Evolutionary conservation across 352 stramenopile genomes (phyloP), one percentile per base, ranked within the genome.

Genomic region (Phytophthora parvispora): DNA sequence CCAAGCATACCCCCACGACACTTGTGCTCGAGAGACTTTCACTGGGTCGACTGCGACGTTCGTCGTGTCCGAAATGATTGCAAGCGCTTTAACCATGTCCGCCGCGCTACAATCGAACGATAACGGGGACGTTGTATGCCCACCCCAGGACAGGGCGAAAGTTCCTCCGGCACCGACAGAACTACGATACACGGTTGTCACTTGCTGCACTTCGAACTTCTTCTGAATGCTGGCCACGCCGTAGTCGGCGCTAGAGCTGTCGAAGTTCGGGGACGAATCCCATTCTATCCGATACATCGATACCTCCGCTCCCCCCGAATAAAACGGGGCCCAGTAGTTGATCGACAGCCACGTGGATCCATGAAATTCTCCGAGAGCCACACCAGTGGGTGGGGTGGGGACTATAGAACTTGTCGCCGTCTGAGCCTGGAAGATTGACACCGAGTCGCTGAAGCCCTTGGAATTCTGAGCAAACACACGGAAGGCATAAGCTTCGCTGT

Each of bases 221-320:
- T 98, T 93, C 65, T 96, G 80, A 15, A 99, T 89, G 32, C 84
- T 97, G 4, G 83, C 80, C 13, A 90, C 85, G 0, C 86, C 90
- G 55, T 98, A 99, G 52, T 93, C 81, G 7, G 67, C 65, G 47
- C 90, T 97, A 0, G 77, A 84, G 45, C 90, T 92, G 43, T 95
- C 83, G 59, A 99, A 98, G 3, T 69, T 81, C 5, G 80, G 69
- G 0, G 84, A 92, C 0, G 88, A 94, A 57, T 98, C 95, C 77
- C 94, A 97, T 74, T 99, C 94, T 15, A 99, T 82, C 38, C 88
- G 82, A 58, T 98, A 98, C 77, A 97, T 96, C 3, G 89, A 97
- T 43, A 99, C 87, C 10, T 74, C 63, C 0, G 91, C 81, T 5
- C 96, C 97, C 22, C 97, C 97, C 38, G 96, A 84, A 75, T 97